Percentiles rank a stretch among this genome's conserved stretches.
These are phyloP conservation scores for Dillenia suffruticosa DNA, from an alignment of 164 flowering plant genomes.

Conservation along the genomic window DNA sequence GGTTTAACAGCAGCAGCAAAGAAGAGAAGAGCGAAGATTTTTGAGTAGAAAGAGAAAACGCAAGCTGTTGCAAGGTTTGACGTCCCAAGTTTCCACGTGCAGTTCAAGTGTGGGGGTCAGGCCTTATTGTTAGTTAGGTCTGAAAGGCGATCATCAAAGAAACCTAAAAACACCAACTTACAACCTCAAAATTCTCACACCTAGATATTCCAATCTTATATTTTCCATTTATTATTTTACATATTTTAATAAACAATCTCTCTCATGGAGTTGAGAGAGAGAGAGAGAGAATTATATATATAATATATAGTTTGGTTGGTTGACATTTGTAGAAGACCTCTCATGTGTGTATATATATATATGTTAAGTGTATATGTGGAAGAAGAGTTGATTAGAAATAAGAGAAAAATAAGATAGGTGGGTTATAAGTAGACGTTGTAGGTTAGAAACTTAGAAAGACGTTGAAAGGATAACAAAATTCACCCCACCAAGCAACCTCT, in stretches of 20 bases:
- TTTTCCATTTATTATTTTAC: neutral
- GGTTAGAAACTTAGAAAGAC: slow-evolving; percentile 69
- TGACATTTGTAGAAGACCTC: too few species aligned
- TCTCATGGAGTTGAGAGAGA: too few species aligned
- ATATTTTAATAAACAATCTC: neutral
- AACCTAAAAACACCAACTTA: slow-evolving; percentile 16
- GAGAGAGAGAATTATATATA: too few species aligned
- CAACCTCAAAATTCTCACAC: slow-evolving; percentile 14
- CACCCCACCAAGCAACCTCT: slow-evolving; percentile 56
- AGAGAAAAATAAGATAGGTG: slow-evolving; percentile 16
- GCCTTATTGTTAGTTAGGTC: slow-evolving; percentile 30
- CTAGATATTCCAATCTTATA: slow-evolving; percentile 17
- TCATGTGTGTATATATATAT: too few species aligned
- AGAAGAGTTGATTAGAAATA: neutral
- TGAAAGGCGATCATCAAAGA: slow-evolving; percentile 24
- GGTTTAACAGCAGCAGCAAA: too few species aligned
- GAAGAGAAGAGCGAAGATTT: too few species aligned
- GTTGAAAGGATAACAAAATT: slow-evolving; percentile 72
- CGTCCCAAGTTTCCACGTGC: slow-evolving; percentile 24
- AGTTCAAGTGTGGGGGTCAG: slow-evolving; percentile 1
- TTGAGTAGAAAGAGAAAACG: too few species aligned
- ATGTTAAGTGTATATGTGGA: neutral
- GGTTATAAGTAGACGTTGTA: slow-evolving; percentile 54
- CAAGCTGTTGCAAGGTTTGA: neutral
- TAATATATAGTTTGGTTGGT: too few species aligned